Evolutionary conservation across 306 rosid genomes (phyloP).

Genomic region (Vicia faba): DNA sequence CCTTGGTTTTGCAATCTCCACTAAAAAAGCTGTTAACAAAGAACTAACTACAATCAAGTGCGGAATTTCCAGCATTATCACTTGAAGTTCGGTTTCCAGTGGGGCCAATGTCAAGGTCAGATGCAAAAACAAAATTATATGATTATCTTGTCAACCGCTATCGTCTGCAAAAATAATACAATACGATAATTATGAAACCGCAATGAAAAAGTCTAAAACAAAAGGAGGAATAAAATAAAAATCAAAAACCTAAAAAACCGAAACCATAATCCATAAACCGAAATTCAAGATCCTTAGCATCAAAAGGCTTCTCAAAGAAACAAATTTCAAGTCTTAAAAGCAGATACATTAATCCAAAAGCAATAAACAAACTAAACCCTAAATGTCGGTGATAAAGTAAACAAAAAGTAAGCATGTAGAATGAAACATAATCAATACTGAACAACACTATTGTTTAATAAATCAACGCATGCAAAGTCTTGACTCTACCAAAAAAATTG

Average conservation of each 20-base stretch:
- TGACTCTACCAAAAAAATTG: background rate
- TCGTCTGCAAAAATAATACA: too few relatives aligned
- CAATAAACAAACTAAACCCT: background rate
- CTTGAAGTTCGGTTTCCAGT: too few relatives aligned
- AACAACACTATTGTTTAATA: background rate
- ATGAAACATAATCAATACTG: constrained; percentile 26
- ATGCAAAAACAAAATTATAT: too few relatives aligned
- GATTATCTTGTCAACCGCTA: too few relatives aligned
- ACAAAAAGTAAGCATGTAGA: constrained; percentile 18
- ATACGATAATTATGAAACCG: too few relatives aligned
- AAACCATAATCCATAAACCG: too few relatives aligned
- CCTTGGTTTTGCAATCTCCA: constrained; percentile 99
- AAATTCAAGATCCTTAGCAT: constrained; percentile 68
- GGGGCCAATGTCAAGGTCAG: too few relatives aligned
- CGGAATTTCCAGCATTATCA: too few relatives aligned
- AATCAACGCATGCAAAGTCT: background rate
- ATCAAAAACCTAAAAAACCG: too few relatives aligned
- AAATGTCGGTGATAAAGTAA: constrained; percentile 20
- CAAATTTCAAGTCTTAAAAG: constrained; percentile 33
- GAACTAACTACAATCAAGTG: constrained; percentile 25
- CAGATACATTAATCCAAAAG: constrained; percentile 22
- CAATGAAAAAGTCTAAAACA: too few relatives aligned
- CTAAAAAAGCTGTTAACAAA: constrained; percentile 70
- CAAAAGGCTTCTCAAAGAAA: constrained; percentile 63
- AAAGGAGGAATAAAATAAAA: too few relatives aligned